Conservation (phyloP, 768 basidiomycete genomes). For the Lactarius tabidus region DNA sequence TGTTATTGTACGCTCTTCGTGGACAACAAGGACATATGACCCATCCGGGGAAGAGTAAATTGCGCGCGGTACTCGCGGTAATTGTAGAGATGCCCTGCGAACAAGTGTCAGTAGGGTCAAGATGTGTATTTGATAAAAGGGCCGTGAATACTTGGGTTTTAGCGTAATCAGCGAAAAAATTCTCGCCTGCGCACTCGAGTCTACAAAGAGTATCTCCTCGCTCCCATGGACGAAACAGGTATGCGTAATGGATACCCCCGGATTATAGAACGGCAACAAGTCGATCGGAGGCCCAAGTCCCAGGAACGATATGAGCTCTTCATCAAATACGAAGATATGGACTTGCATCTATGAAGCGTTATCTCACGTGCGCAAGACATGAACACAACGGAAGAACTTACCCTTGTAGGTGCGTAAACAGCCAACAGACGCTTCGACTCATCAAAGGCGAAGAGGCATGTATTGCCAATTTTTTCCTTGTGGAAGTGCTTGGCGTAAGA, state of each 20-base stretch:
- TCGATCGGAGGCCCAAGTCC: conserved; percentile 39
- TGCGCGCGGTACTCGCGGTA: conserved; percentile 34
- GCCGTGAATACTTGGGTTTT: conserved; percentile 40
- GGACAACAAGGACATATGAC: conserved; percentile 43
- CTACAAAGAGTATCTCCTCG: conserved; percentile 52
- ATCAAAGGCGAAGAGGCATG: conserved; percentile 44
- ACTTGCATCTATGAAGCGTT: too few species aligned
- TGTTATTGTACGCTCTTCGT: conserved; percentile 29
- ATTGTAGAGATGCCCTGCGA: conserved; percentile 41
- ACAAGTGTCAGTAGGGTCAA: not conserved
- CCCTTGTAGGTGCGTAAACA: conserved; percentile 43
- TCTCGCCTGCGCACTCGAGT: conserved; percentile 40
- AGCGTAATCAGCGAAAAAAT: conserved; percentile 37
- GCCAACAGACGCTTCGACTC: conserved; percentile 32
- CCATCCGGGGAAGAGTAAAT: conserved; percentile 51
- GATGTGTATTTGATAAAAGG: too few species aligned
- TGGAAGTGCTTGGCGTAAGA: conserved; percentile 30
- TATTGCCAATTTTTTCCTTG: conserved; percentile 45
- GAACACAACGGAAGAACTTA: conserved; percentile 16
- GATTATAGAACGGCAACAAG: conserved; percentile 42
- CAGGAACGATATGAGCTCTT: conserved; percentile 24
- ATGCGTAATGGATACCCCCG: conserved; percentile 30
- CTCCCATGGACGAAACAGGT: conserved; percentile 46
- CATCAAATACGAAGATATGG: conserved; percentile 41
- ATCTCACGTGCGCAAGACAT: conserved; percentile 20